Base-by-base conservation (phyloP, 257 asterid genomes). In the Oldenlandia corymbosa region DNA sequence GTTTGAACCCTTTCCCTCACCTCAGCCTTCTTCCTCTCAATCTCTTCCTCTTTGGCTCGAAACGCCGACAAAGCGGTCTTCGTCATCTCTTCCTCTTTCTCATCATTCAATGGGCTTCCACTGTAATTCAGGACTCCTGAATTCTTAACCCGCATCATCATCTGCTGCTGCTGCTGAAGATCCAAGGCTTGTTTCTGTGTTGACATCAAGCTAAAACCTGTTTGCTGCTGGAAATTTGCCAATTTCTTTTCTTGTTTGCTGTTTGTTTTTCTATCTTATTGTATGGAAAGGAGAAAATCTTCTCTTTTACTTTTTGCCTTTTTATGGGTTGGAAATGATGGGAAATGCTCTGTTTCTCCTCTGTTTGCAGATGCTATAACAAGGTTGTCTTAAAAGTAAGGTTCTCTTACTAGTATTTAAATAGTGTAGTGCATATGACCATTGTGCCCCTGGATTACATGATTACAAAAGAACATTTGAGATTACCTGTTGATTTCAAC, bases 21-120 rank as follows among this genome's bases (percentile, higher is more conserved):
- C 68, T 78, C 85, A 21, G 66, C 64, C 64, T 85, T 88, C 80
- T 75, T 83, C 78, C 70, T 84, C 82, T 88, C 98, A 5, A 91
- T 86, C 82, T 91, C 98, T 47, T 88, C 95, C 64, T 91, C 98
- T 76, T 79, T 84, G 0, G 86, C 94, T 0, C 87, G 95, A 55
- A 88, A 91, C 0, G 88, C 82, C 0, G 90, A 71, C 14, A 91
- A 64, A 18, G 96, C 94, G 0, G 96, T 78, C 58, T 66, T 73
- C 1, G 96, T 79, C 91, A 86, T 81, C 67, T 91, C 98, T 34
- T 88, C 98, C 5, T 86, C 96, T 68, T 73, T 70, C 5, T 84
- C 98, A n/a, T 86, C 94, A 20, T 67, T 68, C 72, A 73, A 2
- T 27, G 90, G 87, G 79, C 88, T 83, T 1, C 84, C 82, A 0